A percentile compares a stretch with the other conserved stretches of the same genome.
phyloP scores from a whole-genome alignment of 805 yeast species.

The Candida piceae region DNA sequence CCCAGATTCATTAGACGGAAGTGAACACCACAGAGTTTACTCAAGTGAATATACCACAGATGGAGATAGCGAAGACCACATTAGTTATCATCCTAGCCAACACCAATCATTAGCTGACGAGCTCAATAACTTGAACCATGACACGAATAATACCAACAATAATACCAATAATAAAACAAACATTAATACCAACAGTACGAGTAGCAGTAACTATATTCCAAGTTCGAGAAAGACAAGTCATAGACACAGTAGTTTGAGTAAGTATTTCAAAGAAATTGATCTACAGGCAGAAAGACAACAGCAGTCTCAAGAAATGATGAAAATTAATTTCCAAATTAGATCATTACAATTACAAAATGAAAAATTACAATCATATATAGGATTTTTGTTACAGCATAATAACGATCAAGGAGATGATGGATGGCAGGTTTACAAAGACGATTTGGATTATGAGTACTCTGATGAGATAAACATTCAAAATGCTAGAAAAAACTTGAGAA shows the following conservation, averaged over 20 bases:
- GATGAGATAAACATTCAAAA: slow-evolving; percentile 48
- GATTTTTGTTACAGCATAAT: slow-evolving; percentile 47
- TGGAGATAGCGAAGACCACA: not conserved
- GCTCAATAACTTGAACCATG: slow-evolving; percentile 9
- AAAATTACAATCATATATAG: slow-evolving; percentile 51
- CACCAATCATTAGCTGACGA: slow-evolving; percentile 17
- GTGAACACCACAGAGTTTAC: too few relatives aligned
- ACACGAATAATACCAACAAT: too few relatives aligned
- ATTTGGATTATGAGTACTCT: slow-evolving; percentile 39
- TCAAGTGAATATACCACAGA: slow-evolving; percentile 3
- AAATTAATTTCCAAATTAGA: slow-evolving; percentile 47
- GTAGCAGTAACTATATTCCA: too few relatives aligned
- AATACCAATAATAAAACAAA: too few relatives aligned
- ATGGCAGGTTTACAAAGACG: slow-evolving; percentile 12
- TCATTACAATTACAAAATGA: slow-evolving; percentile 52
- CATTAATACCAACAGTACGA: not conserved
- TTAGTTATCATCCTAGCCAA: not conserved
- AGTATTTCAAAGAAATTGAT: slow-evolving; percentile 22
- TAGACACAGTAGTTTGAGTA: slow-evolving; percentile 22
- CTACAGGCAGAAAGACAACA: slow-evolving; percentile 19
- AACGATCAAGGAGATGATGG: slow-evolving; percentile 22
- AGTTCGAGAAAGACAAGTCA: slow-evolving; percentile 18
- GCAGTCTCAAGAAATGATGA: slow-evolving; percentile 43
- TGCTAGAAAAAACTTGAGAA: slow-evolving; percentile 39
- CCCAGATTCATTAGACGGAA: too few relatives aligned